Conservation (phyloP, 768 basidiomycete species). For the Suillus weaverae region DNA sequence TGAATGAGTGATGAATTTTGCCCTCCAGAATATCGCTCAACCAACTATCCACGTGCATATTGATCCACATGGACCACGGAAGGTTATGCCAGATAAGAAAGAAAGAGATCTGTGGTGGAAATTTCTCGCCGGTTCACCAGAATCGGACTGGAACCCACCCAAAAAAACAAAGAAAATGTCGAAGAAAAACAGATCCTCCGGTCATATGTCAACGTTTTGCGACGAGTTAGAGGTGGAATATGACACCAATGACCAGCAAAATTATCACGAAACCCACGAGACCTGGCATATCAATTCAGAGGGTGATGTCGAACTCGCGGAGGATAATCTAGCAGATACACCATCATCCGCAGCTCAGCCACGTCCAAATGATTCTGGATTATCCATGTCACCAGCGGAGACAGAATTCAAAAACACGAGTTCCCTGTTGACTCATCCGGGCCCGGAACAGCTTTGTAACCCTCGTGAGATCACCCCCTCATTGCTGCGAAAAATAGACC, state of each 20-base stretch:
- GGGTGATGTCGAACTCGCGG: slow-evolving; percentile 42
- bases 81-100: slow-evolving; percentile 64
- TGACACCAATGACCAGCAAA: slow-evolving; percentile 4
- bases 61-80: slow-evolving; percentile 20
- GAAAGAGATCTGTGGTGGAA: slow-evolving; percentile 82
- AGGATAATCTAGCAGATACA: slow-evolving; percentile 36
- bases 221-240: slow-evolving; percentile 22
- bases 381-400: not conserved
- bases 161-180: slow-evolving; percentile 33
- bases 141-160: slow-evolving; percentile 63
- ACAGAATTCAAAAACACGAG: not conserved
- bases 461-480: slow-evolving; percentile 61
- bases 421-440: too few relatives aligned
- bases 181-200: slow-evolving; percentile 13
- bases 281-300: slow-evolving; percentile 39
- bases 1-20: slow-evolving; percentile 11
- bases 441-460: not conserved
- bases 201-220: slow-evolving; percentile 39
- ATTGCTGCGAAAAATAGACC: slow-evolving; percentile 61
- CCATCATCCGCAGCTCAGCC: slow-evolving; percentile 44
- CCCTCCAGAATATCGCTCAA: slow-evolving; percentile 62
- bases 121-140: slow-evolving; percentile 68
- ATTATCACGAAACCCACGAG: slow-evolving; percentile 17
- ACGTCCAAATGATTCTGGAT: slow-evolving; percentile 19
- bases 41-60: slow-evolving; percentile 43